Percentiles rank a stretch among this genome's conserved stretches.
Conservation (phyloP, 176 grass and related monocot genomes). For the Triticum dicoccoides region DNA sequence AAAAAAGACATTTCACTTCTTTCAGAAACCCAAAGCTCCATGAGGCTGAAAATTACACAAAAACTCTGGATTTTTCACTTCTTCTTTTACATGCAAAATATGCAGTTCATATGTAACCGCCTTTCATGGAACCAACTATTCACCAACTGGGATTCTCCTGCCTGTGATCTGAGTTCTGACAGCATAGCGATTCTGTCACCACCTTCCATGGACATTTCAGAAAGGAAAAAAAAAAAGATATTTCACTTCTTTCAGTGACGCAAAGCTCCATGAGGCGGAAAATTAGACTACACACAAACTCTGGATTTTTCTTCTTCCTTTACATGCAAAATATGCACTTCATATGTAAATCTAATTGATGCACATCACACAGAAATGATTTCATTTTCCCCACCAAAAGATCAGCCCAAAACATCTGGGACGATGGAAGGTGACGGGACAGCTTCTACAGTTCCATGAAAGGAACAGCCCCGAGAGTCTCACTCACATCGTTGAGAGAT, state of each 20-base stretch:
- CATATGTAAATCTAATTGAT: background rate
- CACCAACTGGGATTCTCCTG: background rate
- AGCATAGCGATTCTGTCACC: background rate
- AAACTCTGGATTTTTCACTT: no score
- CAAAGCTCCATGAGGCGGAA: background rate
- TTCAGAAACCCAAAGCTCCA: background rate
- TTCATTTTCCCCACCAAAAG: background rate
- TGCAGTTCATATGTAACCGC: no score
- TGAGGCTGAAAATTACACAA: no score
- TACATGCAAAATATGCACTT: background rate
- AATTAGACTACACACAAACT: background rate
- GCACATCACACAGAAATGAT: background rate
- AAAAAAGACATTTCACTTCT: background rate
- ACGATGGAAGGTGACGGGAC: background rate
- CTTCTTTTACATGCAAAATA: no score
- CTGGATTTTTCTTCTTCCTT: background rate
- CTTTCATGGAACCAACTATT: no score
- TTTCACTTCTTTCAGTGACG: background rate
- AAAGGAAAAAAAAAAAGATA: background rate
- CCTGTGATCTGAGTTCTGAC: slow-evolving; percentile 2
- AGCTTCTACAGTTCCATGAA: background rate
- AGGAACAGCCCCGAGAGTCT: background rate
- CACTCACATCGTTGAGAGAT: background rate
- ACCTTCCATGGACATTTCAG: background rate
- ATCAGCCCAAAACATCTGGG: background rate